Base-by-base conservation (phyloP, 768 basidiomycete species). In the Trametes maxima region DNA sequence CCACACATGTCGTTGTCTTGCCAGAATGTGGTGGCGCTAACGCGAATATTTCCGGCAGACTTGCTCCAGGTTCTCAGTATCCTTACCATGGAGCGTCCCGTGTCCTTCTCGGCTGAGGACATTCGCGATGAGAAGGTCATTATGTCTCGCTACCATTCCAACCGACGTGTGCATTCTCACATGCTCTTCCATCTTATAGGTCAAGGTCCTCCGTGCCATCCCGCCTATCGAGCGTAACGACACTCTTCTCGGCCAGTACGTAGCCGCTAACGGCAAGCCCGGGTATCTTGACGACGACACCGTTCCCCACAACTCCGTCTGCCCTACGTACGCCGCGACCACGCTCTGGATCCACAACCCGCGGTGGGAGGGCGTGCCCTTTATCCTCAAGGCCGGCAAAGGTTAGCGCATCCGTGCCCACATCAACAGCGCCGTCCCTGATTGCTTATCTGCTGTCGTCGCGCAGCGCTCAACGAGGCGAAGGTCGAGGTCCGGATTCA, bases 401-500 rank as follows among this genome's bases (percentile, higher is more conserved):
- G 95, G 95, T 91, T 67, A 60, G 82, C 73, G 50, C 58, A 10
- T 39, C 52, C 50, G 35, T 28, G 58, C 60, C 57, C 54, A 59
- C 53, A 58, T 57, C 21, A 63, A 46, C 58, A 54, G 22, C 47
- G 11, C 25, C n/a, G 12, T 40, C 25, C 52, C 48, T 17, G 42
- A 46, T 43, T 37, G 45, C 48, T 54, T 63, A 62, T 63, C 55
- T 50, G 55, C 55, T 22, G 33, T 16, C 42, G 24, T 5, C 66
- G 64, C 45, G 44, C 25, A 96, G 95, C 96, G 5, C 78, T 99
- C 62, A 97, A 98, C 78, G 97, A 99, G 76, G 92, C 94, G 73
- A 99, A 99, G 79, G 95, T 98, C 56, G 96, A 98, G 77, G 89
- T 98, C 68, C 92, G 96, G 51, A 89, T 98, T 60, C 96, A 99